Evolutionary conservation across 352 stramenopile species (phyloP).

Genomic region (Pythium sukuiense): DNA sequence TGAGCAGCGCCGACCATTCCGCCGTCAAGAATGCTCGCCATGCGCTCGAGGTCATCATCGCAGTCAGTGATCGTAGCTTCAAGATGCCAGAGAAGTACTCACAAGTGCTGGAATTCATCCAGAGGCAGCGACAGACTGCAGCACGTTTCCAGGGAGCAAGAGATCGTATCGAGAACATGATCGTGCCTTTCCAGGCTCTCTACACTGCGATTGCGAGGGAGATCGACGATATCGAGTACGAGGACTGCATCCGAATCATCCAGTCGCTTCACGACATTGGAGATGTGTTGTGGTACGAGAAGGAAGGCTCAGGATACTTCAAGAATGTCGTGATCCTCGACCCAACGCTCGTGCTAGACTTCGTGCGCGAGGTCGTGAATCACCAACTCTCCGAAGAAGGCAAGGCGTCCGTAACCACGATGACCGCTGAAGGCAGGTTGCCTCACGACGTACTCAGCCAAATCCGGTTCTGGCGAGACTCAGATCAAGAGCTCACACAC

Average conservation of each 20-base stretch:
- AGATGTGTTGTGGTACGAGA: slow-evolving; percentile 26
- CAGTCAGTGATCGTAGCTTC: neutral
- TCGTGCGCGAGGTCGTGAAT: neutral
- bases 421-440: slow-evolving; percentile 4
- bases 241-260: slow-evolving; percentile 11
- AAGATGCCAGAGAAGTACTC: neutral
- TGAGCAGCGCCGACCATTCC: neutral
- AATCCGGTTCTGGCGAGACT: slow-evolving; percentile 17
- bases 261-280: slow-evolving; percentile 19
- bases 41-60: neutral
- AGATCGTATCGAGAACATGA: slow-evolving; percentile 4
- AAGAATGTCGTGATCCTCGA: slow-evolving; percentile 8
- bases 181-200: slow-evolving; percentile 5
- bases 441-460: neutral
- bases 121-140: neutral
- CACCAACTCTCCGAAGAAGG: neutral
- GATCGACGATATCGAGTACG: slow-evolving; percentile 10
- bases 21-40: neutral
- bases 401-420: neutral
- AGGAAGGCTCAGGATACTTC: neutral
- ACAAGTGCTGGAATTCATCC: slow-evolving; percentile 1
- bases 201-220: slow-evolving; percentile 3
- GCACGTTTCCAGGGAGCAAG: neutral
- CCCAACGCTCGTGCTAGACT: slow-evolving; percentile 34
- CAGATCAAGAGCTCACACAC: slow-evolving; percentile 23